Evolutionary conservation across 352 stramenopile genomes (phyloP), one percentile per base, ranked within the genome.

Genomic region (Phytopythium ostracodes): DNA sequence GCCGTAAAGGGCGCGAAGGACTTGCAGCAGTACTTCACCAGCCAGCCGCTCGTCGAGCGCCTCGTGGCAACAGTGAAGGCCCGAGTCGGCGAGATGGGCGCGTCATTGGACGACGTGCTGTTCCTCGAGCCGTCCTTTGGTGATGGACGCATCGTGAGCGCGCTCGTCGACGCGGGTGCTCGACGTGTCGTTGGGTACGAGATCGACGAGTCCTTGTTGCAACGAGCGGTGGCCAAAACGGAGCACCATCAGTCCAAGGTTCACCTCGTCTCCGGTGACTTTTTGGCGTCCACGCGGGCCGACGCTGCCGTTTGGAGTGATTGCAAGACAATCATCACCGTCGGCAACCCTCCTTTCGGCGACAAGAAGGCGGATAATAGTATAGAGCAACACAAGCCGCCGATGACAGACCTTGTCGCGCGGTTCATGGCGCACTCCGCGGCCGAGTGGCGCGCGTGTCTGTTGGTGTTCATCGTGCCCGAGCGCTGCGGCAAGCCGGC

Each of bases 71-170:
- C 27, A 35, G 65, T 87, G 12, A 51, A 17, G 44, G 36, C 51
- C 66, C 2, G 46, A 59, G 27, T 50, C 81, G 17, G 33, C 11
- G n/a, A 49, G 12, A 11, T 56, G n/a, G n/a, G 64, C 1, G 12
- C 64, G 5, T 11, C 9, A 9, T 38, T 63, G 7, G 59, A 68
- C 7, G 47, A 68, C 15, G 62, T 78, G 20, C 51, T 77, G 40
- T 91, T 79, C 75, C 71, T 93, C 20, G 84, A 93, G 56, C 84
- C 84, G 14, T 91, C 81, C 25, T 93, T 81, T 59, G 84, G 84
- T 24, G 77, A 90, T 56, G 84, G 81, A 1, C 69, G 81, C 42
- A 77, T 93, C 29, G 58, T 89, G 0, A 47, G 64, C 1, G 71
- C 71, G 10, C 60, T 93, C 2, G n/a, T 81, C 4, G 64, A 53